Evolutionary conservation across 2,329 filamentous ascomycete species (phyloP).

Genomic region (Neonectria coccinea): DNA sequence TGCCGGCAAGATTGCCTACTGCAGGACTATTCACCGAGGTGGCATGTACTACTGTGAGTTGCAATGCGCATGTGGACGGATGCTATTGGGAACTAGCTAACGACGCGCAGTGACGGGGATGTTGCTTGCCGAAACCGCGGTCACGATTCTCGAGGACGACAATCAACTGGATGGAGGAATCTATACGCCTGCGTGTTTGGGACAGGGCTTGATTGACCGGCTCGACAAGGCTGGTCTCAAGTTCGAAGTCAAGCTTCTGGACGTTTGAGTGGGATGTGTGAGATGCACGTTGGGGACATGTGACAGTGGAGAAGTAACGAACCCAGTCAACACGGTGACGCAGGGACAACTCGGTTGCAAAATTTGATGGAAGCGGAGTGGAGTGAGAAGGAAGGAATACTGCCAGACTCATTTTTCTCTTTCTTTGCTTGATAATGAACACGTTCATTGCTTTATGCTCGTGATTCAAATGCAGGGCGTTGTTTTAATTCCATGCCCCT

Average conservation of each 20-base stretch:
- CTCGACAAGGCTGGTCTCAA: slow-evolving; percentile 71
- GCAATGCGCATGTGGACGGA: not conserved
- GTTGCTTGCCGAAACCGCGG: slow-evolving; percentile 72
- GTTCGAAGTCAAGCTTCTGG: slow-evolving; percentile 64
- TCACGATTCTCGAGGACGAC: slow-evolving; percentile 73
- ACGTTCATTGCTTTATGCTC: too few species aligned
- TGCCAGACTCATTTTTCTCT: too few species aligned
- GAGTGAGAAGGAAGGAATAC: too few species aligned
- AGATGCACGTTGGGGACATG: slow-evolving; percentile 13
- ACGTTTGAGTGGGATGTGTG: slow-evolving; percentile 25
- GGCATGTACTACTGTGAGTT: slow-evolving; percentile 73
- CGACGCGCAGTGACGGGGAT: slow-evolving; percentile 69
- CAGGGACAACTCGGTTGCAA: too few species aligned
- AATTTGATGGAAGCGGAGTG: too few species aligned
- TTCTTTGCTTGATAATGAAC: too few species aligned
- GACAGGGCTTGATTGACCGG: slow-evolving; percentile 74
- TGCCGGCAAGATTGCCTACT: slow-evolving; percentile 63
- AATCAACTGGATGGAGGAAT: slow-evolving; percentile 72
- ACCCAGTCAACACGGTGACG: too few species aligned
- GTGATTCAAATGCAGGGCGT: not conserved
- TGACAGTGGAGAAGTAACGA: not conserved
- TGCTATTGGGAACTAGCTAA: slow-evolving; percentile 16
- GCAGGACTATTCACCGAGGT: slow-evolving; percentile 67
- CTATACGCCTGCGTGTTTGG: slow-evolving; percentile 78
- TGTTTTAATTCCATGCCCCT: not conserved